A percentile compares a stretch with the other conserved stretches of the same genome.
phyloP scores from a whole-genome alignment of 2,329 filamentous ascomycete genomes.

The Magnaporthiopsis incrustans region DNA sequence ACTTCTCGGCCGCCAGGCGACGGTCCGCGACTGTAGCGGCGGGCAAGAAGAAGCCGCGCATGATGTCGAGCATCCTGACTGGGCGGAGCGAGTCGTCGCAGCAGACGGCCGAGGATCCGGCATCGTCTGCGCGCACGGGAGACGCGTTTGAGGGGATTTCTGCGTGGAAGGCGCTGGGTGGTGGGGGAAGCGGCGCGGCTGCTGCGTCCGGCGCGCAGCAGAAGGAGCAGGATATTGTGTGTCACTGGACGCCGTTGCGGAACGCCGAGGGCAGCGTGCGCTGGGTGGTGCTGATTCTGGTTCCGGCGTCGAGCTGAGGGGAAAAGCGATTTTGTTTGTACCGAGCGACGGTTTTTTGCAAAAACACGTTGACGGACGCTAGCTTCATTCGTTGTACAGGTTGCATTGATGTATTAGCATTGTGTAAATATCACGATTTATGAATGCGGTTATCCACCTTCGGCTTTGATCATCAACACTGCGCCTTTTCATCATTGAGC shows the following conservation, averaged over 20 bases:
- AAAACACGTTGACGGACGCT: no score
- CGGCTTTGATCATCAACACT: no score
- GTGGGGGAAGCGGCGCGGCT: background rate
- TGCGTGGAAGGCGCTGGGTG: background rate
- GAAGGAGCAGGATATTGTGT: constrained; percentile 15
- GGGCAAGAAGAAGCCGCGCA: background rate
- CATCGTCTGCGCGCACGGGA: background rate
- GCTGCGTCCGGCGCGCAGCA: background rate
- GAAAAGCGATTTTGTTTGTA: no score
- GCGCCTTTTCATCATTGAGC: no score
- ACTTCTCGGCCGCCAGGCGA: background rate
- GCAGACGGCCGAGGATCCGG: background rate
- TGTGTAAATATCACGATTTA: no score
- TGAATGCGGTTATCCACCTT: no score
- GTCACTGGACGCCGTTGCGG: constrained; percentile 28
- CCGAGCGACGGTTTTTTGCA: no score
- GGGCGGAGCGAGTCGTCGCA: background rate
- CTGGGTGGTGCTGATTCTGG: constrained; percentile 26
- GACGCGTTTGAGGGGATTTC: background rate
- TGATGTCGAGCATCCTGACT: background rate
- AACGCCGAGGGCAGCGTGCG: constrained; percentile 22
- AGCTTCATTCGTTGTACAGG: no score
- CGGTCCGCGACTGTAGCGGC: background rate
- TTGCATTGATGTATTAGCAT: no score
- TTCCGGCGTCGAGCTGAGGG: constrained; percentile 11